Percentiles rank a stretch among this genome's conserved stretches.
Conservation (phyloP, 495 filamentous ascomycete genomes). For the Paragyromitra xinjiangensis region DNA sequence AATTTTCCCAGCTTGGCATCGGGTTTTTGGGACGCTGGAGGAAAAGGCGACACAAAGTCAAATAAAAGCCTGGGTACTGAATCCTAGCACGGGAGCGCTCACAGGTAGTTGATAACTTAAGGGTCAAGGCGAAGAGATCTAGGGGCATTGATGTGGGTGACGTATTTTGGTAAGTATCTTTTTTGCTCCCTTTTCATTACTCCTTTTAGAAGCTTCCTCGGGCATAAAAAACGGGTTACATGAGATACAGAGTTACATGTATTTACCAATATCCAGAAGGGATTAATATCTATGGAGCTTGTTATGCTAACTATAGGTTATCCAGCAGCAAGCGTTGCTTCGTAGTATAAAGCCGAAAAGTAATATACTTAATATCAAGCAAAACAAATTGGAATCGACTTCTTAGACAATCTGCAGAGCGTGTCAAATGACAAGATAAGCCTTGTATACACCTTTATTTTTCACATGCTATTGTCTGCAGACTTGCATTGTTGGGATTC, state of each 20-base stretch:
- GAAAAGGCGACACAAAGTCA: background rate
- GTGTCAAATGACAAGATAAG: background rate
- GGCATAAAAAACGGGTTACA: too few relatives aligned
- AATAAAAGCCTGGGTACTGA: background rate
- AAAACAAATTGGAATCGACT: background rate
- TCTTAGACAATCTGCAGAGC: background rate
- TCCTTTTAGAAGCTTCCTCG: too few relatives aligned
- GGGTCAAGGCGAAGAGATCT: background rate
- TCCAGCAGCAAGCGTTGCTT: background rate
- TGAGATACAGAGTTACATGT: too few relatives aligned
- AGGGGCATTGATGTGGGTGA: too few relatives aligned
- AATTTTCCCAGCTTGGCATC: background rate
- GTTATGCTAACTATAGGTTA: background rate
- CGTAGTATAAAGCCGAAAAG: background rate
- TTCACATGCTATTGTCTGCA: background rate
- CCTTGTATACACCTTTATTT: background rate
- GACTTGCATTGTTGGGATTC: background rate
- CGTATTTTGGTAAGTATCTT: too few relatives aligned
- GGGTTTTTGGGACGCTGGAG: too few relatives aligned
- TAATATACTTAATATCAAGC: background rate
- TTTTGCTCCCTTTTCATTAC: too few relatives aligned
- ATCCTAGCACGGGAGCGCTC: background rate
- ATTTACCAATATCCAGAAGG: background rate
- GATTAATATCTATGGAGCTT: constrained; percentile 1
- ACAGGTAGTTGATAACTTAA: background rate